Conservation (phyloP, 495 filamentous ascomycete species). For the Penicillium lividum region DNA sequence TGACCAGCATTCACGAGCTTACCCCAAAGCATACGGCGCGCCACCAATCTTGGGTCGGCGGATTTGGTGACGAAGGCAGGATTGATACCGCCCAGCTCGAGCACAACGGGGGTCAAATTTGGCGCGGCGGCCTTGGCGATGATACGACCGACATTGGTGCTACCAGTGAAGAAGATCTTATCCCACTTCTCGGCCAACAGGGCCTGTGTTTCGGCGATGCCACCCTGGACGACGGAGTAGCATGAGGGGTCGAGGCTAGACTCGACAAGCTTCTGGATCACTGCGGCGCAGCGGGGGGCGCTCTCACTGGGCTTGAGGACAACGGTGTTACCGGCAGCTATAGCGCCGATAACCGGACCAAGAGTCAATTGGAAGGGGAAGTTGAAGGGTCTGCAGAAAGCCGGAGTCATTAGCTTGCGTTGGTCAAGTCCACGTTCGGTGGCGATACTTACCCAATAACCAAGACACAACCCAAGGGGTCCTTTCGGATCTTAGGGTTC, state of each 20-base stretch:
- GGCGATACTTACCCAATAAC: constrained; percentile 70
- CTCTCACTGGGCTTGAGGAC: constrained; percentile 89
- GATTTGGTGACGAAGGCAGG: constrained; percentile 86
- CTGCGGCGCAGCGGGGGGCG: constrained; percentile 70
- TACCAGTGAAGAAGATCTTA: constrained; percentile 96
- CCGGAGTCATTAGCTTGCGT: constrained; percentile 15
- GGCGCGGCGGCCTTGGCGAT: constrained; percentile 91
- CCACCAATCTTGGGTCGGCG: constrained; percentile 78
- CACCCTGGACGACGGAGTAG: constrained; percentile 80
- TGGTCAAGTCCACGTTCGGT: neutral
- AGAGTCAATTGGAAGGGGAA: constrained; percentile 82
- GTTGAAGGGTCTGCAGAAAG: constrained; percentile 69
- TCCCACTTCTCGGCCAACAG: constrained; percentile 90
- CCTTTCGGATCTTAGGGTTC: constrained; percentile 79
- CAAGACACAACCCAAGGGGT: constrained; percentile 79
- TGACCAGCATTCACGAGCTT: constrained; percentile 86
- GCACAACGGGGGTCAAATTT: constrained; percentile 80
- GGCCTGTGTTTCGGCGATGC: constrained; percentile 73
- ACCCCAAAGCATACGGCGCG: constrained; percentile 80
- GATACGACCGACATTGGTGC: constrained; percentile 73
- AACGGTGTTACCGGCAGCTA: constrained; percentile 85
- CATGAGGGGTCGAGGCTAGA: constrained; percentile 72
- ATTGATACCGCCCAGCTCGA: constrained; percentile 91
- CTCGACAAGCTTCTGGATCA: constrained; percentile 75
- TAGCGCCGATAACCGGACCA: constrained; percentile 82